Conservation (phyloP, 352 stramenopile species). For the Elongisporangium prolatum region DNA sequence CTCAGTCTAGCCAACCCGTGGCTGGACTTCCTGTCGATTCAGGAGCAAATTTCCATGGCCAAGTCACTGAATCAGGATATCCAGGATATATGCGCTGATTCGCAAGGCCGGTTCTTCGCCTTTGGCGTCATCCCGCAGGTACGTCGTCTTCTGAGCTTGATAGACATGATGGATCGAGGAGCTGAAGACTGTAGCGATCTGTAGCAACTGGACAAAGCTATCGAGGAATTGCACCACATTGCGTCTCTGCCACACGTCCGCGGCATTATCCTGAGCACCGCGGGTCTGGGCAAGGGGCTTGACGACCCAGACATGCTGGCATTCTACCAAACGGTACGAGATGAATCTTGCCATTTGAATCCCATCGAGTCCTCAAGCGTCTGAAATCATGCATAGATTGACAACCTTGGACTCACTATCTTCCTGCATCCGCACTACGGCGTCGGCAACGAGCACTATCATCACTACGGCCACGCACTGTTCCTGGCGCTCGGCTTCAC, state of each 20-base stretch:
- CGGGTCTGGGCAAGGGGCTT: slow-evolving; percentile 45
- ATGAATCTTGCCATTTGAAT: background rate
- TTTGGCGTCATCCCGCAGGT: slow-evolving; percentile 49
- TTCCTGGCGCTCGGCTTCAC: slow-evolving; percentile 61
- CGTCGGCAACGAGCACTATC: slow-evolving; percentile 54
- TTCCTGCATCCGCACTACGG: slow-evolving; percentile 72
- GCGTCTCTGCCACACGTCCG: slow-evolving; percentile 27
- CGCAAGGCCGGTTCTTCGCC: slow-evolving; percentile 32
- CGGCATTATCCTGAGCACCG: slow-evolving; percentile 52
- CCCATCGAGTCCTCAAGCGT: background rate
- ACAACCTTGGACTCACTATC: slow-evolving; percentile 34
- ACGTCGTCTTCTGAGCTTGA: background rate
- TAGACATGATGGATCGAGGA: background rate
- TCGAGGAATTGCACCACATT: slow-evolving; percentile 36
- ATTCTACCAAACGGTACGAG: slow-evolving; percentile 33
- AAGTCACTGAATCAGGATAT: slow-evolving; percentile 52
- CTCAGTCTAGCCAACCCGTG: slow-evolving; percentile 66
- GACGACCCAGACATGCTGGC: slow-evolving; percentile 50
- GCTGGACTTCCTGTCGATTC: slow-evolving; percentile 54
- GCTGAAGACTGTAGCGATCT: background rate
- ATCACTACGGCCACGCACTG: slow-evolving; percentile 48
- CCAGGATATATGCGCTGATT: slow-evolving; percentile 35
- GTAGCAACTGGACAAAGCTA: slow-evolving; percentile 18
- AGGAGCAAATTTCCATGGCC: slow-evolving; percentile 39
- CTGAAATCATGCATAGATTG: slow-evolving; percentile 11